Base-by-base conservation (phyloP, 2,329 filamentous ascomycete species). In the Colletotrichum sp. region DNA sequence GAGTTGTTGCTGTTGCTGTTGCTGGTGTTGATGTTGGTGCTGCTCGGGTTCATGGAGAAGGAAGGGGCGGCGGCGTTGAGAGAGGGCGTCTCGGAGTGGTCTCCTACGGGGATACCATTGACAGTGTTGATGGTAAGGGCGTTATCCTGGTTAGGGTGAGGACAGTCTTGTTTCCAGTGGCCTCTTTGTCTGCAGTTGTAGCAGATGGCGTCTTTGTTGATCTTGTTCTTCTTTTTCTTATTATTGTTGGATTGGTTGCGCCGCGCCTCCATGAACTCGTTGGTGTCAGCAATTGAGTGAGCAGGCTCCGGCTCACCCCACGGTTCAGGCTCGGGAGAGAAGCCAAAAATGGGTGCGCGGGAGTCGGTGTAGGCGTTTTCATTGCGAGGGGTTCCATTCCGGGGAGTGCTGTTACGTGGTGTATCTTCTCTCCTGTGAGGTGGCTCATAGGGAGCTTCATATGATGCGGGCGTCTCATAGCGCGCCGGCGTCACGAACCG, bases 1-100 rank as follows among this genome's bases (percentile, higher is more conserved):
- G 63, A 32, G 65, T 72, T 90, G 2, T 89, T 89, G 34, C 94
- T 90, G 32, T 93, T 87, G 21, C 89, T 52, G 44, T 52, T 52
- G n/a, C 44, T 52, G 6, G 44, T 52, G 12, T 52, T 52, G n/a
- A 52, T 52, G 10, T 21, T 52, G 44, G n/a, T 52, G 44, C 44
- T 52, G 44, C n/a, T 52, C n/a, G 44, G 44, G 44, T 52, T 52
- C 44, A 52, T 52, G n/a, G 44, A 90, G 21, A 89, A 80, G 82
- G 97, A 96, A 63, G 81, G 82, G 76, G 86, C 79, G 30, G 81
- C 49, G 16, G 13, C 3, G 30, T 71, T 16, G 69, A 68, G 73
- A 74, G 77, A 69, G 78, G 57, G 24, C 13, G 21, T 52, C 44
- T 9, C 21, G 34, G 12, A n/a, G 30, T n/a, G 36, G 39, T 64